Conservation (phyloP, 208 protist species). For the Trypanosoma scelopori region DNA sequence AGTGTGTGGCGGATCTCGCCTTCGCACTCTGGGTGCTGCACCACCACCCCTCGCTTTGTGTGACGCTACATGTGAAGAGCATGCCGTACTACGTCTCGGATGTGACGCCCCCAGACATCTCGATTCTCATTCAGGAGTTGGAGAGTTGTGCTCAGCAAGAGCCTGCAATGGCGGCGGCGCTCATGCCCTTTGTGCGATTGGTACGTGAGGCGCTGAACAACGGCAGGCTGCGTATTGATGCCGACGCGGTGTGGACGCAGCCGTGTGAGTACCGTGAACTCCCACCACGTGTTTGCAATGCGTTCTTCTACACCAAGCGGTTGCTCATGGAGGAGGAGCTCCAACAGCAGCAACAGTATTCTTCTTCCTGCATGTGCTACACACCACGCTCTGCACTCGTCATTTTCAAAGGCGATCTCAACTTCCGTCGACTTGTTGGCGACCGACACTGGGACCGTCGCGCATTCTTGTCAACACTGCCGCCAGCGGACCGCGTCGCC, state of each 20-base stretch:
- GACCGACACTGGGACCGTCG: conserved; percentile 83
- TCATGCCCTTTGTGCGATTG: conserved; percentile 51
- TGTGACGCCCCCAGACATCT: conserved; percentile 79
- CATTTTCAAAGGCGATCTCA: conserved; percentile 91
- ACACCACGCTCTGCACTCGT: conserved; percentile 55
- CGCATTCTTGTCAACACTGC: conserved; percentile 56
- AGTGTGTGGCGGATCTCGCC: conserved; percentile 75
- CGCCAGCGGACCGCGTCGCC: conserved; percentile 18
- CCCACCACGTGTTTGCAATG: conserved; percentile 75
- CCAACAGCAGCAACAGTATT: conserved; percentile 7
- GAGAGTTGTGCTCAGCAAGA: conserved; percentile 29
- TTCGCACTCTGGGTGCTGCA: conserved; percentile 77
- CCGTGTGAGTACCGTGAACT: conserved; percentile 88
- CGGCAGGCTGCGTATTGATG: conserved; percentile 52
- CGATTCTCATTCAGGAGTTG: conserved; percentile 43
- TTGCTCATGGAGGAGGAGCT: conserved; percentile 25
- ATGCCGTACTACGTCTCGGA: conserved; percentile 92
- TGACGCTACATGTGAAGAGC: conserved; percentile 80
- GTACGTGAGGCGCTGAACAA: conserved; percentile 43
- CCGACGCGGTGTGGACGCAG: conserved; percentile 81
- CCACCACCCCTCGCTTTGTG: conserved; percentile 34
- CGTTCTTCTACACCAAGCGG: conserved; percentile 78
- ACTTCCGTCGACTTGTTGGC: conserved; percentile 88
- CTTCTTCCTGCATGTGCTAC: conserved; percentile 14
- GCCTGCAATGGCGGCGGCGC: conserved; percentile 17